Evolutionary conservation across 2,329 filamentous ascomycete genomes (phyloP), one percentile per base, ranked within the genome.

Genomic region (Epichloe sibirici): DNA sequence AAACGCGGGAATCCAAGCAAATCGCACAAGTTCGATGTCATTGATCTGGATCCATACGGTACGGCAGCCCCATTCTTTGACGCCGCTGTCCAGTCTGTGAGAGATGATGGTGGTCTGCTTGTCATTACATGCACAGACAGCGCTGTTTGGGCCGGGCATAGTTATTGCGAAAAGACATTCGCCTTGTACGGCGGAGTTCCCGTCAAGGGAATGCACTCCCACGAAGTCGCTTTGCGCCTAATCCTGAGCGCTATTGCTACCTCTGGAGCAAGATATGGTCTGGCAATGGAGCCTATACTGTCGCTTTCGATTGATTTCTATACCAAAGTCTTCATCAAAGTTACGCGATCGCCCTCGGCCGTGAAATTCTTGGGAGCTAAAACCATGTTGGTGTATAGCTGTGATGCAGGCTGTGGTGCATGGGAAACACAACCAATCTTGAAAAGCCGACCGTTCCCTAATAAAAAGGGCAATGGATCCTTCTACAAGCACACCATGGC

Each of bases 291-390:
- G 67, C 93, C 93, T 0, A 77, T 96, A 4, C 77, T 98, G 11
- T 95, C 89, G 5, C 78, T 98, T 1, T 96, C 89, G 3, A 95
- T 97, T 56, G 93, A 98, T 68, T 98, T 94, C 67, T 98, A 98
- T 65, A 83, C 85, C 21, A 82, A 94, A 45, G 77, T 96, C 2
- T 98, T 97, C 64, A 84, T 98, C 45, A 82, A 85, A 21, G 78
- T 98, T 38, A 77, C 80, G 55, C 88, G 82, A 59, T 89, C 88
- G 4, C 87, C 90, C 0, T 84, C 84, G 3, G 84, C 89, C 51
- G 90, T 96, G 64, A 98, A 97, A 66, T 90, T 94, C 57, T 75
- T 90, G 21, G 88, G 89, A 2, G 86, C 88, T 38, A 96, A 91
- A 67, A 93, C 87, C 0, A 96, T 98, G 90, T 58, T 94, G 7